A percentile compares a stretch with the other conserved stretches of the same genome.
These are phyloP conservation scores for Rhodomyrtus tomentosa DNA, from an alignment of 345 rosid genomes.

Conservation along the genomic window DNA sequence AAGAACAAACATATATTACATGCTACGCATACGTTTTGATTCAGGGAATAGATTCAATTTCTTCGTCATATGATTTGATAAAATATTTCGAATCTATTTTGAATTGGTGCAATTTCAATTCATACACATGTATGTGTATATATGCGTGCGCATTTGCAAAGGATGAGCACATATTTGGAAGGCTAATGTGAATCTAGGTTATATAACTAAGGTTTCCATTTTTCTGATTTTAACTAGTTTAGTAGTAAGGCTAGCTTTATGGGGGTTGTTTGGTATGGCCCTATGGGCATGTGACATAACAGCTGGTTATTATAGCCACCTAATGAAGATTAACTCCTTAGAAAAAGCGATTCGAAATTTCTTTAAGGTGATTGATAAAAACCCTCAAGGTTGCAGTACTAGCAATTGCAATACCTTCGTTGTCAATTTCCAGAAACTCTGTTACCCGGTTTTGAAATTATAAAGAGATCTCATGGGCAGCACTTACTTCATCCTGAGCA, in stretches of 20 bases:
- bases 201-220: background rate
- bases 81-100: no score
- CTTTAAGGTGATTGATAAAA: background rate
- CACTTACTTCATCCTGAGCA: background rate
- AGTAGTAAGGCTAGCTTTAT: background rate
- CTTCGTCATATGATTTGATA: no score
- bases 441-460: background rate
- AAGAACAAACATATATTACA: no score
- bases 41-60: no score
- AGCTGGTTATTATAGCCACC: background rate
- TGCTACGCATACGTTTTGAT: no score
- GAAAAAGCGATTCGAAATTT: background rate
- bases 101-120: background rate
- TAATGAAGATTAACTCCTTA: background rate
- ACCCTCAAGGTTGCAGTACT: accelerated
- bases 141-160: no score
- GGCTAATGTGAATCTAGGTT: background rate
- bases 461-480: background rate
- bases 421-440: background rate
- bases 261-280: background rate
- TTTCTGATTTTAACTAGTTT: background rate
- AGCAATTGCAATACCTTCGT: accelerated
- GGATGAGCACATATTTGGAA: background rate
- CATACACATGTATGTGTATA: background rate
- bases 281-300: background rate